Base-by-base conservation (phyloP, 305 asterid species). In the Fraxinus velutina region DNA sequence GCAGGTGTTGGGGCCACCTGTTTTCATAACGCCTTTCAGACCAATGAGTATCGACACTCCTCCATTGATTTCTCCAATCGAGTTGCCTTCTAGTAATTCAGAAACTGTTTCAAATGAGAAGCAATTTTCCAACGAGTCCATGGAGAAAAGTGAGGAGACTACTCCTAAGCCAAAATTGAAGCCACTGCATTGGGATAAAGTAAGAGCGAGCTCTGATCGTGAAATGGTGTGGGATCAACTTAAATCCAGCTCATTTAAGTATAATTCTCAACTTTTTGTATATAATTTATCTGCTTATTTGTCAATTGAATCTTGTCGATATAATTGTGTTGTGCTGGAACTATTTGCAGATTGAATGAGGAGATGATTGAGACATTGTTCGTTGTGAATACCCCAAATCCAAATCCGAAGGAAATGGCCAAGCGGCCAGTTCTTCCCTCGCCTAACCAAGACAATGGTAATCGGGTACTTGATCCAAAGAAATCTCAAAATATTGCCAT, bases 151-250 rank as follows among this genome's bases (percentile, higher is more conserved):
- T 60, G 94, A 89, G 72, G 92, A 90, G 79, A 88, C 80, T 44
- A 88, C 90, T 36, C 87, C 91, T 4, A 96, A 94, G 84, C 97
- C 96, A 22, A 94, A 94, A 85, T 80, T 96, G 90, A 96, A 96
- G 91, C 93, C 96, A 17, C 83, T 96, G 92, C 99, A 96, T 62
- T 96, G 99, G 99, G 98, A 96, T 85, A 96, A 96, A 92, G 99
- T 96, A 75, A 87, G 95, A 83, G 99, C 97, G 57, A 94, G 94
- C 75, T 96, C 99, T 33, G 98, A 92, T 82, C 88, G 96, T 36
- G 98, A 92, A 88, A 96, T 93, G 97, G 98, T 96, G 84, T 96
- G 98, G 99, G 99, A 96, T 92, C 99, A 96, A 76, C 90, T 96
- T 36, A 92, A 93, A 86, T 91, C 91, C 85, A 92, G 98, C 92